Base-by-base conservation (phyloP, 2,329 filamentous ascomycete species). In the Claviceps pazoutovae region DNA sequence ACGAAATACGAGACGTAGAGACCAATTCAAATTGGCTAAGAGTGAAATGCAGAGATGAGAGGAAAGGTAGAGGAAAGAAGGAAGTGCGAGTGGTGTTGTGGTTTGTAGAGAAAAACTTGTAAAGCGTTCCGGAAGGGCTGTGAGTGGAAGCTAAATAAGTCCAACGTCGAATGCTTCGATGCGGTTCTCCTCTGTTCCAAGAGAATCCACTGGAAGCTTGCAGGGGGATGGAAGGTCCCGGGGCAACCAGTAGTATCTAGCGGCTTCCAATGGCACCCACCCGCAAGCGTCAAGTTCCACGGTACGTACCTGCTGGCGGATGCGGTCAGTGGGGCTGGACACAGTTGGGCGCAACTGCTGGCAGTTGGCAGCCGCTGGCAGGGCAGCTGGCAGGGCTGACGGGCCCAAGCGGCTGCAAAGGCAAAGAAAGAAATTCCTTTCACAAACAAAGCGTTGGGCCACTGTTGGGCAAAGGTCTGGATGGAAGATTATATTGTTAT, bases 141-240 rank as follows among this genome's bases (percentile, higher is more conserved):
- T 47, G 30, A 37, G 30, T 37, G 51, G 60, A 56, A 61, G 60
- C 65, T 68, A 67, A 68, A 70, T 69, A 70, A 65, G 61, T 62
- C 62, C 59, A 56, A 62, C 16, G 53, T 63, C 62, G 61, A 57
- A 63, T 59, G 62, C 46, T 71, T 71, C 68, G 66, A 71, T 66
- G 62, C 56, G 68, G 61, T 71, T 71, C 68, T 67, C 65, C 62
- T 64, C 62, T 64, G 60, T 71, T 71, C 68, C 64, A 71, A 66
- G 19, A 63, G 60, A 66, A 65, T 65, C 68, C 66, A 66, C 63
- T 58, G 58, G 58, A 61, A 62, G 48, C 55, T 59, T 62, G 59
- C 62, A 63, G 63, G 63, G 65, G 65, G 61, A 56, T 58, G 51
- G 66, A 68, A 68, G 59, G 53, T 43, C 23, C 46, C 34, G 44